Conservation (phyloP, 371 early-diverging fungal genomes). For the Syncephalastrum racemosum region DNA sequence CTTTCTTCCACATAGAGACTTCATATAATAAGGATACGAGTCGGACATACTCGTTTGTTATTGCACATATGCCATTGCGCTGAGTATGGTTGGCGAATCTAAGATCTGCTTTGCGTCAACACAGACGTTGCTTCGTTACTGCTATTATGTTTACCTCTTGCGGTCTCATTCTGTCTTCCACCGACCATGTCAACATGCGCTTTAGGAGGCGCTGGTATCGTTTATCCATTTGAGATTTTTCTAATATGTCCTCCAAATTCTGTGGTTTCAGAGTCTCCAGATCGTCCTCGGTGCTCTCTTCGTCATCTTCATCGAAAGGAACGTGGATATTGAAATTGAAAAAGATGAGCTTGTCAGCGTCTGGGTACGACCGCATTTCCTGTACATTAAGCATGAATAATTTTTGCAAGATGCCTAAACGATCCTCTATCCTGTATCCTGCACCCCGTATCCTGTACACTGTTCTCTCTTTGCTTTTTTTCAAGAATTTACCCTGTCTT, state of each 20-base stretch:
- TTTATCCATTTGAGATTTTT: too few relatives aligned
- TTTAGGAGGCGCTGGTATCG: too few relatives aligned
- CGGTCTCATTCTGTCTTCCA: slow-evolving; percentile 21
- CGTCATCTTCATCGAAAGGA: slow-evolving; percentile 14
- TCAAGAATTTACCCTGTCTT: slow-evolving; percentile 19
- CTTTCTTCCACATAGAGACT: too few relatives aligned
- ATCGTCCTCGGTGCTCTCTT: slow-evolving; percentile 26
- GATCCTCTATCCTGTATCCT: background rate
- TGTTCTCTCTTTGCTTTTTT: too few relatives aligned
- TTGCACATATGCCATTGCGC: too few relatives aligned
- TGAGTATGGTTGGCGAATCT: too few relatives aligned
- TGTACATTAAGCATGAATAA: slow-evolving; percentile 5
- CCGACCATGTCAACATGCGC: slow-evolving; percentile 38
- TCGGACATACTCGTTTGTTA: too few relatives aligned
- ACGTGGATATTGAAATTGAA: slow-evolving; percentile 16
- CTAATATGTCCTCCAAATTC: too few relatives aligned
- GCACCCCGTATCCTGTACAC: too few relatives aligned
- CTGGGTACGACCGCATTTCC: slow-evolving; percentile 43
- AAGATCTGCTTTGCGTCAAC: too few relatives aligned
- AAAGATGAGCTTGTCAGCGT: slow-evolving; percentile 42
- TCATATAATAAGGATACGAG: too few relatives aligned
- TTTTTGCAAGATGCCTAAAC: background rate
- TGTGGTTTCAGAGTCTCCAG: slow-evolving; percentile 26
- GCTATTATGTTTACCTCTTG: slow-evolving; percentile 16
- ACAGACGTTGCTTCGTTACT: background rate